Percentiles rank a stretch among this genome's conserved stretches.
These are phyloP conservation scores for Arthrobotrys entomopaga DNA, from an alignment of 2,329 filamentous ascomycete species.

Conservation along the genomic window DNA sequence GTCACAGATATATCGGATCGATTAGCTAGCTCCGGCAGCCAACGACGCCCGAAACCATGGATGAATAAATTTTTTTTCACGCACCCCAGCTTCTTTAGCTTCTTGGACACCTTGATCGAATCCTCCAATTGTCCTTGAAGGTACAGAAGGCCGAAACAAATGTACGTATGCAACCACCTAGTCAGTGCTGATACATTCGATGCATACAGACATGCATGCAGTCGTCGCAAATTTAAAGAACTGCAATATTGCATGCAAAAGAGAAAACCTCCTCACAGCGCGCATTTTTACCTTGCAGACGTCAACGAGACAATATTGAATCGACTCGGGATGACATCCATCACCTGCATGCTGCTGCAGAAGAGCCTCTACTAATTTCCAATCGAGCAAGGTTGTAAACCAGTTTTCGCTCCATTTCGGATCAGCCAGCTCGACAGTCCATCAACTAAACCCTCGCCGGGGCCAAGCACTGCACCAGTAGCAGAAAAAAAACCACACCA, in stretches of 20 bases:
- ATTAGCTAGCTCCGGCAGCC: conserved; percentile 42
- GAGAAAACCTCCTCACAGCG: conserved; percentile 2
- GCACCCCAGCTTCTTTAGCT: conserved; percentile 45
- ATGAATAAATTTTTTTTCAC: conserved; percentile 37
- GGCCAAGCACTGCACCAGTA: too few relatives aligned
- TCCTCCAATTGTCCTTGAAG: not conserved
- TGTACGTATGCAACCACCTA: not conserved
- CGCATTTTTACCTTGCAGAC: too few relatives aligned
- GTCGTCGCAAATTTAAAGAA: too few relatives aligned
- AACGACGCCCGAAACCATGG: conserved; percentile 49
- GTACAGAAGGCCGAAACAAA: not conserved
- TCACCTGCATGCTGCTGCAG: conserved; percentile 38
- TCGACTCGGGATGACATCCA: conserved; percentile 20
- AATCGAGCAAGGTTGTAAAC: conserved; percentile 32
- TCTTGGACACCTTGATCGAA: not conserved
- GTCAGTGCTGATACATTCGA: too few relatives aligned
- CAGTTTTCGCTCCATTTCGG: conserved; percentile 30
- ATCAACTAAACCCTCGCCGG: conserved; percentile 10
- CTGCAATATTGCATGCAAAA: not conserved
- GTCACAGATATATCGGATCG: conserved; percentile 38
- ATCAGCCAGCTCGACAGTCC: conserved; percentile 6
- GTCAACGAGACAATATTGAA: conserved; percentile 3
- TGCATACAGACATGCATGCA: too few relatives aligned
- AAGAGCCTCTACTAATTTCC: conserved; percentile 51
- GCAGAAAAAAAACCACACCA: too few relatives aligned